phyloP scores from a whole-genome alignment of 148 eudicot species.

The Cornus florida region DNA sequence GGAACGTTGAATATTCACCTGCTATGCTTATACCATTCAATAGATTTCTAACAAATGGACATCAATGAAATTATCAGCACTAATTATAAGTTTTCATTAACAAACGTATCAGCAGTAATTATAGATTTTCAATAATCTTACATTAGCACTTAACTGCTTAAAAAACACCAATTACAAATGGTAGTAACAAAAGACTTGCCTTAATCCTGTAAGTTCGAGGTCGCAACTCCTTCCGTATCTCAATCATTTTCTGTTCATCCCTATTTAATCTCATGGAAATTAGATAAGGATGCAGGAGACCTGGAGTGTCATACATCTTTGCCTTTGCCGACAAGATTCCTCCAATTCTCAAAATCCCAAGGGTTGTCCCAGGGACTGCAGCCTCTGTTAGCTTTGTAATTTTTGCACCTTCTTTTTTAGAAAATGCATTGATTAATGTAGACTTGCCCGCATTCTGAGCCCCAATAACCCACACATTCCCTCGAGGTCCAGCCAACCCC shows the following conservation, averaged over 20 bases:
- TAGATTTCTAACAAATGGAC: no score
- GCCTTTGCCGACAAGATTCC: constrained; percentile 92
- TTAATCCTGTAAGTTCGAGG: constrained; percentile 87
- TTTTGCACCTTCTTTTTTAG: constrained; percentile 83
- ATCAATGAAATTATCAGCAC: no score
- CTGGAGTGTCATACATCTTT: constrained; percentile 95
- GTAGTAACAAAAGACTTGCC: constrained; percentile 44
- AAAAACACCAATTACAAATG: constrained; percentile 1
- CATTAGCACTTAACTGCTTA: not conserved
- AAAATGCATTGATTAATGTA: constrained; percentile 79
- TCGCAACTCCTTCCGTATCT: constrained; percentile 77
- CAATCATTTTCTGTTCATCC: constrained; percentile 96
- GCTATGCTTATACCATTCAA: no score
- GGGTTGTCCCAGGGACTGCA: constrained; percentile 94
- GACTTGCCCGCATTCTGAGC: constrained; percentile 98
- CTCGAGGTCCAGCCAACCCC: constrained; percentile 89
- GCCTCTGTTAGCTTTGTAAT: constrained; percentile 90
- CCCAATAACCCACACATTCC: constrained; percentile 97
- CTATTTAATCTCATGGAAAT: constrained; percentile 80
- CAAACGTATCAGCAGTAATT: no score
- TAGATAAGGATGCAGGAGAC: constrained; percentile 81
- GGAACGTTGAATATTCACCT: no score
- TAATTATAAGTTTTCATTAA: no score
- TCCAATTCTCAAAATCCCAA: constrained; percentile 88
- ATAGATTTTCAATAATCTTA: not conserved